Evolutionary conservation across 176 grass and related monocot species (phyloP).

Genomic region (Ensete ventricosum): DNA sequence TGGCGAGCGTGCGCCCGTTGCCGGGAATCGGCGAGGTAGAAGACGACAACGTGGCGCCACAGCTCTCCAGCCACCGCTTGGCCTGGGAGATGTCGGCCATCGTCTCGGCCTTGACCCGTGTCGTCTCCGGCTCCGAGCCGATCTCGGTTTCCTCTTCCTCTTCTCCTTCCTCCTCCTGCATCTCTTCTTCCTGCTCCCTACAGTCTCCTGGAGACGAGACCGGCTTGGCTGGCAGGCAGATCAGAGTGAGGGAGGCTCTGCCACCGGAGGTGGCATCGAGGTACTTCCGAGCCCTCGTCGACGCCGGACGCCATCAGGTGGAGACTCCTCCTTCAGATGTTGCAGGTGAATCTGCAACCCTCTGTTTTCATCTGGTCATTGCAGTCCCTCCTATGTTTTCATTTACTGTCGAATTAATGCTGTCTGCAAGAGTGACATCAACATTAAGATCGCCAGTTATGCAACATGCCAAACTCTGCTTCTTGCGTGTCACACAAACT

Average conservation of each 20-base stretch:
- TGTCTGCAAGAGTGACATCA: no score
- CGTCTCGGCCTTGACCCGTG: conserved; percentile 3
- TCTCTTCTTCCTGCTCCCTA: not conserved
- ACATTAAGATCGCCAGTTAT: no score
- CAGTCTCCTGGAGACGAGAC: no score
- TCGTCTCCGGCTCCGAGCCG: not conserved
- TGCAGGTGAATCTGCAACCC: not conserved
- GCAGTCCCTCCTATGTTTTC: no score
- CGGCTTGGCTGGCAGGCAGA: no score
- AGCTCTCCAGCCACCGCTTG: not conserved
- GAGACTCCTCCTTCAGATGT: not conserved
- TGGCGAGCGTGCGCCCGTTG: not conserved
- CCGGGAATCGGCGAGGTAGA: not conserved
- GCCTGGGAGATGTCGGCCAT: not conserved
- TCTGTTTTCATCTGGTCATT: not conserved
- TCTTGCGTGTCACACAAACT: no score
- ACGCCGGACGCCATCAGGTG: not conserved
- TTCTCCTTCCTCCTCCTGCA: not conserved
- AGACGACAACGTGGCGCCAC: not conserved
- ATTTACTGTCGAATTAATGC: no score
- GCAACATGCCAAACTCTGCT: no score
- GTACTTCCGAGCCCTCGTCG: not conserved
- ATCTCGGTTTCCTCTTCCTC: not conserved
- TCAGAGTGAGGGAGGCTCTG: not conserved
- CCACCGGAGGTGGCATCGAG: not conserved